phyloP scores from a whole-genome alignment of 2,329 filamentous ascomycete genomes.

The Trichoderma sp. region DNA sequence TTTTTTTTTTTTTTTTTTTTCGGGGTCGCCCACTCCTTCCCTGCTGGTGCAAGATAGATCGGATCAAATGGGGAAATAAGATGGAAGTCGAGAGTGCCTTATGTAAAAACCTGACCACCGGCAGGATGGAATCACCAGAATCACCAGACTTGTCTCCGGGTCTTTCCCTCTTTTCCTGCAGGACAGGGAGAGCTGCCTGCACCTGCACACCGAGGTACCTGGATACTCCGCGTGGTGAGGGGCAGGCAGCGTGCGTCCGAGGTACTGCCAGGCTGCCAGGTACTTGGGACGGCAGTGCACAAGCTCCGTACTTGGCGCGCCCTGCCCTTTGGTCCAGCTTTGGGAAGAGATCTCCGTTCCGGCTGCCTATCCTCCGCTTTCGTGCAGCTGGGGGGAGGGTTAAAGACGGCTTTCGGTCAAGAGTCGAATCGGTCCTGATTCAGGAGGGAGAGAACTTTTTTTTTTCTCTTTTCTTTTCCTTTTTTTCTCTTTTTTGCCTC shows the following conservation, averaged over 20 bases:
- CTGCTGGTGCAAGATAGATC: background rate
- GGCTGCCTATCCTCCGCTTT: conserved; percentile 15
- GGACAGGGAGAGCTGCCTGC: background rate
- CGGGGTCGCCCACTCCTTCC: background rate
- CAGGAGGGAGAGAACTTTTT: conserved; percentile 1
- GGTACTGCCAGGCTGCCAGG: conserved; percentile 1
- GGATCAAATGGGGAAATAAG: background rate
- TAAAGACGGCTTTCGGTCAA: conserved; percentile 6
- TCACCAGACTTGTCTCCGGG: background rate
- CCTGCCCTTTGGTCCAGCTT: background rate
- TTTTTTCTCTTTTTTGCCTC: background rate
- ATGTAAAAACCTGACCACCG: background rate
- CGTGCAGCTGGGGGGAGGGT: conserved; percentile 2
- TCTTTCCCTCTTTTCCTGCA: background rate
- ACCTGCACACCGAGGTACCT: background rate
- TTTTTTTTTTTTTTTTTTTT: background rate
- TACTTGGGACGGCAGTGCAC: conserved; percentile 4
- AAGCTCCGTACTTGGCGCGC: background rate
- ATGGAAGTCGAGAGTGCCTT: background rate
- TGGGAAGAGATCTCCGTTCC: conserved; percentile 16
- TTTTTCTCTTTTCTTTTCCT: background rate
- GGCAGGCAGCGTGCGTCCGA: background rate
- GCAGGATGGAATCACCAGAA: conserved; percentile 1
- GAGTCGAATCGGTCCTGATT: conserved; percentile 10
- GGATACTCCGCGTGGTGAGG: background rate